Percentiles rank a stretch among this genome's conserved stretches.
These are phyloP conservation scores for Penicillium canescens DNA, from an alignment of 495 filamentous ascomycete species.

Conservation along the genomic window DNA sequence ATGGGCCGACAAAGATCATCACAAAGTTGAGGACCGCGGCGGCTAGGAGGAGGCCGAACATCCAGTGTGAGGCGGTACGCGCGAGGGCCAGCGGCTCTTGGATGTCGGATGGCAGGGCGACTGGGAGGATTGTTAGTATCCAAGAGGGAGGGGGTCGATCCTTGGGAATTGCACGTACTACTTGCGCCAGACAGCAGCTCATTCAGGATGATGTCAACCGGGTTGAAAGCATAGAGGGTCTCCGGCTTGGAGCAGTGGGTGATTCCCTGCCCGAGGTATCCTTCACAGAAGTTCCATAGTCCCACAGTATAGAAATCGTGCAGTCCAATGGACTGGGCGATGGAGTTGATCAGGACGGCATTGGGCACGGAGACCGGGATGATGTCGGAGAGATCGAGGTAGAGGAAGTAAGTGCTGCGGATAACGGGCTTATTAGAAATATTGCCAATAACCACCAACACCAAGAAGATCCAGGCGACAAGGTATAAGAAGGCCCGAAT, in stretches of 20 bases:
- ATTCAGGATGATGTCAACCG: constrained; percentile 71
- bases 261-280: constrained; percentile 70
- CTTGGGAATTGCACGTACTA: constrained; percentile 46
- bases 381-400: constrained; percentile 80
- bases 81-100: constrained; percentile 71
- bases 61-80: constrained; percentile 76
- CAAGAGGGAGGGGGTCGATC: background rate
- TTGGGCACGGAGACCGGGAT: constrained; percentile 76
- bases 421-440: constrained; percentile 59
- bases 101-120: constrained; percentile 75
- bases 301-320: constrained; percentile 96
- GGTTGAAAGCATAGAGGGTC: constrained; percentile 86
- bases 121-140: constrained; percentile 37
- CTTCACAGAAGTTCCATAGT: constrained; percentile 88
- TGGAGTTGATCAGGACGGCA: constrained; percentile 76
- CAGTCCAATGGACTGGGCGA: constrained; percentile 83
- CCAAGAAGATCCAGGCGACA: constrained; percentile 70
- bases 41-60: constrained; percentile 86
- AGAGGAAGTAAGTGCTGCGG: constrained; percentile 75
- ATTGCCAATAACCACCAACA: constrained; percentile 78
- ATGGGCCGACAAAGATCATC: constrained; percentile 62
- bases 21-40: constrained; percentile 66
- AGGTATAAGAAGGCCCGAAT: constrained; percentile 71
- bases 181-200: constrained; percentile 81
- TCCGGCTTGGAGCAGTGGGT: constrained; percentile 70